Conservation (phyloP, 2,329 filamentous ascomycete species). For the Aspergillus awamori region DNA sequence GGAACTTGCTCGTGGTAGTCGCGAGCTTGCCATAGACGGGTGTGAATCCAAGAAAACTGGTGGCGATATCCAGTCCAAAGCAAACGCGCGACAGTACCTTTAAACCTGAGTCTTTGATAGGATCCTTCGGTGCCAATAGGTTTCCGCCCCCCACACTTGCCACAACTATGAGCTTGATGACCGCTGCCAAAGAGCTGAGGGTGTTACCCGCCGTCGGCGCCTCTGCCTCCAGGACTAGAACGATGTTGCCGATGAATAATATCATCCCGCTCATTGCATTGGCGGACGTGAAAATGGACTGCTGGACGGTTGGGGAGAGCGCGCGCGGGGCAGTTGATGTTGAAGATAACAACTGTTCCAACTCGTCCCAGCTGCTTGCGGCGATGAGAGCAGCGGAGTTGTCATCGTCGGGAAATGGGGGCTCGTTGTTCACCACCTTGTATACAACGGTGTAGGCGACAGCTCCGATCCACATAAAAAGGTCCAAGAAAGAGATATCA, state of each 20-base stretch:
- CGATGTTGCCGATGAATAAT: not conserved
- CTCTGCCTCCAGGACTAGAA: not conserved
- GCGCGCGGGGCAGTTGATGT: no score
- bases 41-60: not conserved
- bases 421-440: conserved; percentile 5
- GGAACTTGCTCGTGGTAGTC: not conserved
- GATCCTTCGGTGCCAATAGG: not conserved
- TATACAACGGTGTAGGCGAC: conserved; percentile 8
- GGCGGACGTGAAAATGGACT: not conserved
- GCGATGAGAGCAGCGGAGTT: not conserved
- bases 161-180: not conserved
- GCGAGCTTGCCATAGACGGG: not conserved
- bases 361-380: not conserved
- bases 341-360: not conserved
- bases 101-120: not conserved
- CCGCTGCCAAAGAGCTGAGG: not conserved
- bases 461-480: conserved; percentile 11
- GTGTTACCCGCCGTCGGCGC: not conserved
- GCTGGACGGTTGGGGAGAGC: not conserved
- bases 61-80: not conserved
- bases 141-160: not conserved
- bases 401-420: conserved; percentile 5
- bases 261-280: not conserved
- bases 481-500: conserved; percentile 11
- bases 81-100: not conserved